A percentile compares a stretch with the other conserved stretches of the same genome.
Evolutionary conservation across 768 basidiomycete species (phyloP).

Genomic region (Hypholoma sublateritium): DNA sequence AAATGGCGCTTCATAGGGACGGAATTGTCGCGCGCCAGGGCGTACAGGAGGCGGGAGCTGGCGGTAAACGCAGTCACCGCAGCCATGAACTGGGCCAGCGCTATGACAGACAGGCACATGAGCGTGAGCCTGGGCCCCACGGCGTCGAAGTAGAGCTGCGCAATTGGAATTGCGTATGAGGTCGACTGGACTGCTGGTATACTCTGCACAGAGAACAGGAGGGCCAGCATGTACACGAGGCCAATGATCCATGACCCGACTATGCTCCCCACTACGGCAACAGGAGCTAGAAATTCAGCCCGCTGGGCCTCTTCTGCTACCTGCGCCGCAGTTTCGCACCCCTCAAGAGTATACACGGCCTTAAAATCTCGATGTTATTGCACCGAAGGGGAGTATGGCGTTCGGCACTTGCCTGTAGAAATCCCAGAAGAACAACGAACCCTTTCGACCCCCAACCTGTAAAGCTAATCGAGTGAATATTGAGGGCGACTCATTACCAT

Average conservation of each 20-base stretch:
- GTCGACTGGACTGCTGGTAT: constrained; percentile 49
- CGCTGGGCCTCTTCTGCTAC: constrained; percentile 59
- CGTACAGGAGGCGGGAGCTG: constrained; percentile 56
- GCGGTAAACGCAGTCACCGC: constrained; percentile 59
- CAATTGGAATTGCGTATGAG: constrained; percentile 56
- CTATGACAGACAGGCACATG: constrained; percentile 50
- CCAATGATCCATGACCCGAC: constrained; percentile 58
- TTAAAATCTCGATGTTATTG: constrained; percentile 8
- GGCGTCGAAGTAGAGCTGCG: constrained; percentile 57
- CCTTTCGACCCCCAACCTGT: constrained; percentile 54
- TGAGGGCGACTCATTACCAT: background rate
- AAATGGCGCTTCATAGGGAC: constrained; percentile 46
- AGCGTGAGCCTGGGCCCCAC: constrained; percentile 45
- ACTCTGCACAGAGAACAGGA: constrained; percentile 57
- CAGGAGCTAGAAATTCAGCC: constrained; percentile 55
- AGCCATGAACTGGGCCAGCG: constrained; percentile 52
- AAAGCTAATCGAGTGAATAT: constrained; percentile 35
- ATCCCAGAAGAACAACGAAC: constrained; percentile 59
- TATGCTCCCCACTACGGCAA: constrained; percentile 57
- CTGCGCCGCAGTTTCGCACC: constrained; percentile 65
- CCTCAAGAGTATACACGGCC: constrained; percentile 62
- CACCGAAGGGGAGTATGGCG: background rate
- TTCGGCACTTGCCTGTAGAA: constrained; percentile 38
- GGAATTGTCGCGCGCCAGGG: constrained; percentile 54
- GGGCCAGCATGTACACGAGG: constrained; percentile 55